Evolutionary conservation across 2,329 filamentous ascomycete genomes (phyloP), one percentile per base, ranked within the genome.

Genomic region (Cordyceps farinosa): DNA sequence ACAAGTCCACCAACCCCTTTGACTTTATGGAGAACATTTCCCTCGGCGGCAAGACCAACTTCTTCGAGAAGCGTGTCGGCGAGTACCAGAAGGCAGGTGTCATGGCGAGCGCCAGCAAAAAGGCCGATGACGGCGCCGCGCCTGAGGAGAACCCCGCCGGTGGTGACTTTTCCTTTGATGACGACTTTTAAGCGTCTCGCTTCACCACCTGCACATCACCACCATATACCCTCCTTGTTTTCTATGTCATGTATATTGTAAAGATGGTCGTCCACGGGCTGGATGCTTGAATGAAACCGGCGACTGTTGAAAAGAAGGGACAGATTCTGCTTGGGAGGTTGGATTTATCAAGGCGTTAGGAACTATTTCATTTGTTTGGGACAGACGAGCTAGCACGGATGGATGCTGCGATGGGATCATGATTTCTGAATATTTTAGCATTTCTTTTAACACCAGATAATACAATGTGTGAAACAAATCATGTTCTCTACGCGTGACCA

Each of bases 11-110:
- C 77, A 99, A 99, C 82, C 95, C 95, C 76, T 99, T 99, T 77
- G 95, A 99, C 84, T 99, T 99, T 80, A 99, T 99, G 95, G 95
- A 99, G 86, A 97, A 97, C 81, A 99, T 99, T 79, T 98, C 95
- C 29, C 86, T 99, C 11, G 91, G 92, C 59, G 95, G 95, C 79
- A 99, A 99, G 90, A 99, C 95, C 77, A 99, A 99, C 88, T 99
- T 99, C 87, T 99, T 99, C 77, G 95, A 99, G 90, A 99, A 99
- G 90, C 92, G 95, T 71, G 95, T 99, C 64, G 95, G 90, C 77
- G 95, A 99, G 75, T 99, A 99, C 87, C 95, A 99, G 82, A 99
- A 99, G 86, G 93, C 95, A 44, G 95, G 95, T 83, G 94, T 99
- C 78, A 96, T 99, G 92, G 89, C 89, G 73, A 93, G 90, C 81